These are phyloP conservation scores for Lactarius psammicola DNA, from an alignment of 768 basidiomycete genomes.

Conservation along the genomic window DNA sequence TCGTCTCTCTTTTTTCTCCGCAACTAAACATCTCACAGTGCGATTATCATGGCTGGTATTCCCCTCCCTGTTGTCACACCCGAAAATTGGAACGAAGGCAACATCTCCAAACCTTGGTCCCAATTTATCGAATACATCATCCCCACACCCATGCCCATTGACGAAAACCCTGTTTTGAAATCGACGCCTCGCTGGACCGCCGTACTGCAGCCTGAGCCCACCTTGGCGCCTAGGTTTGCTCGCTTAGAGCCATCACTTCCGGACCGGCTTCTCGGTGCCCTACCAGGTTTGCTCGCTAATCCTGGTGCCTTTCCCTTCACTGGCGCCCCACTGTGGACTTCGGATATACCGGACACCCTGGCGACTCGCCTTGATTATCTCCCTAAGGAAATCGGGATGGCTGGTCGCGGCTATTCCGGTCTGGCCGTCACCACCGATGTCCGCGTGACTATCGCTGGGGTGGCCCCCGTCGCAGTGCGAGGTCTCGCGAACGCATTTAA, in stretches of 20 bases:
- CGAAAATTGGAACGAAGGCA: constrained; percentile 15
- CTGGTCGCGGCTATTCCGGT: constrained; percentile 16
- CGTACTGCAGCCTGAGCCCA: constrained; percentile 8
- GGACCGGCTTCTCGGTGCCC: constrained; percentile 1
- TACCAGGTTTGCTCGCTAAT: constrained; percentile 9
- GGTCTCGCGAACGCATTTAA: constrained; percentile 2
- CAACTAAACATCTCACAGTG: background rate
- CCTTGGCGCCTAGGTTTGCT: constrained; percentile 8
- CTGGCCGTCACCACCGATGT: constrained; percentile 8
- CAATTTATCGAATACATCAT: constrained; percentile 15
- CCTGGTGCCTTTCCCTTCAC: constrained; percentile 10
- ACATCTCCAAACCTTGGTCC: constrained; percentile 18
- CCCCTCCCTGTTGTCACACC: background rate
- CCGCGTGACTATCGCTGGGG: background rate
- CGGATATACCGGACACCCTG: constrained; percentile 17
- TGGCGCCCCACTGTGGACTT: constrained; percentile 1
- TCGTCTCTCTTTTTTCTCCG: background rate
- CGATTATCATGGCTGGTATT: background rate
- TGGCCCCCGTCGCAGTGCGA: constrained; percentile 8
- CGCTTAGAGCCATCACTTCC: constrained; percentile 15
- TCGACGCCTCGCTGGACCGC: constrained; percentile 19
- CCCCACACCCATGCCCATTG: constrained; percentile 15
- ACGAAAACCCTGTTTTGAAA: background rate
- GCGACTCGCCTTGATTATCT: constrained; percentile 19
- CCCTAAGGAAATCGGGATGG: constrained; percentile 3